Evolutionary conservation across 176 grass and related monocot species (phyloP).

Genomic region (Miscanthus lutarioriparius): DNA sequence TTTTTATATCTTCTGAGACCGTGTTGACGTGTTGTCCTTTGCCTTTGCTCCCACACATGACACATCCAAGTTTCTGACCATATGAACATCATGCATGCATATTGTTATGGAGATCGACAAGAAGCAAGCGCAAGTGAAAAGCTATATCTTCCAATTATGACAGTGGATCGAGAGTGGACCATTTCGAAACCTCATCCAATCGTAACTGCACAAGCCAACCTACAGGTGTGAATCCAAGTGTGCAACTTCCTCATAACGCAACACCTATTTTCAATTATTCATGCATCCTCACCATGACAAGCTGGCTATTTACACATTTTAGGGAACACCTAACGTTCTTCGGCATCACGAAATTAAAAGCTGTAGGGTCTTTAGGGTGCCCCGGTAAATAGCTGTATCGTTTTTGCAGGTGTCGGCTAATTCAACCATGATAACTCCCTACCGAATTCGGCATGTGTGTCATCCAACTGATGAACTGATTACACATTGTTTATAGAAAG

Average conservation of each 20-base stretch:
- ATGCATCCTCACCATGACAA: neutral
- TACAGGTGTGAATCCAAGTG: neutral
- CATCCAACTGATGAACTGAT: neutral
- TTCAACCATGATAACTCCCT: neutral
- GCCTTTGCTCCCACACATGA: neutral
- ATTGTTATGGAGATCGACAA: neutral
- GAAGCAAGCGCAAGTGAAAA: neutral
- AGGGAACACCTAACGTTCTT: neutral
- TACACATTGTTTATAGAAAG: neutral
- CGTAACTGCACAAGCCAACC: conserved; percentile 1
- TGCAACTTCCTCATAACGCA: no score
- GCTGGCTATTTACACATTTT: neutral
- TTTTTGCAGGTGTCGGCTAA: neutral
- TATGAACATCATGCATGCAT: neutral
- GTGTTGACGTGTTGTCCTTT: neutral
- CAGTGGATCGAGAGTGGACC: neutral
- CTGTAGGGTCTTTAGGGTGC: neutral
- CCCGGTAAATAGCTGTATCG: neutral
- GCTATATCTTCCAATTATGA: neutral
- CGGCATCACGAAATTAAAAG: neutral
- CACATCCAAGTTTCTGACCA: neutral
- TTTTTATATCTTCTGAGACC: no score
- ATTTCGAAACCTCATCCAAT: conserved; percentile 1
- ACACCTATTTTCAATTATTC: neutral
- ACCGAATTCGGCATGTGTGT: neutral